These are phyloP conservation scores for Porphyridium purpureum DNA, from an alignment of 23 red algal genomes.

Conservation along the genomic window DNA sequence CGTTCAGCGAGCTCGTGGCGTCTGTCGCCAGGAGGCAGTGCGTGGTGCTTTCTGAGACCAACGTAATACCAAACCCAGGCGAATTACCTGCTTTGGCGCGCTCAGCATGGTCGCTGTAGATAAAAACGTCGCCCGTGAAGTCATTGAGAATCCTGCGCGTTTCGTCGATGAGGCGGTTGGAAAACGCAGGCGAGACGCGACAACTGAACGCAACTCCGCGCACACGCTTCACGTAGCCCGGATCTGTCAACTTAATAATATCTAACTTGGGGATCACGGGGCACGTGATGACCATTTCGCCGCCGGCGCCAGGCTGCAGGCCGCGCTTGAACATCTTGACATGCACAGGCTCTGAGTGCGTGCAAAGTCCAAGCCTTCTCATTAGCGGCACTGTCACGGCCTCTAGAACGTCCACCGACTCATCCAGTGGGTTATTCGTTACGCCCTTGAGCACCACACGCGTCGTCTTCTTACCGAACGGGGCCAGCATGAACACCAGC, in stretches of 20 bases:
- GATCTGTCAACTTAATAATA: conserved; percentile 38
- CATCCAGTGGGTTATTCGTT: conserved; percentile 23
- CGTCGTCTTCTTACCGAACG: conserved; percentile 37
- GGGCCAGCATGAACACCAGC: conserved; percentile 54
- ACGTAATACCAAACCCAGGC: conserved; percentile 25
- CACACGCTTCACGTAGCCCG: conserved; percentile 59
- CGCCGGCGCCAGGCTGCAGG: conserved; percentile 4
- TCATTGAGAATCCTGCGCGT: conserved; percentile 29
- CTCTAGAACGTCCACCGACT: conserved; percentile 29
- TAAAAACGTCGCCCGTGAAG: conserved; percentile 48
- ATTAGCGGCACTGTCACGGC: conserved; percentile 57
- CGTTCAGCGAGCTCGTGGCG: background rate
- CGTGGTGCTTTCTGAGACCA: conserved; percentile 57
- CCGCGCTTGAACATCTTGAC: conserved; percentile 27
- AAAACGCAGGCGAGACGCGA: conserved; percentile 20
- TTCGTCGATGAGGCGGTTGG: conserved; percentile 32
- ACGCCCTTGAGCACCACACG: conserved; percentile 38
- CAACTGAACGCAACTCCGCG: conserved; percentile 44
- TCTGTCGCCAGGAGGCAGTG: conserved; percentile 48
- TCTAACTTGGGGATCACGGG: conserved; percentile 24
- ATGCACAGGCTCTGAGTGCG: conserved; percentile 3
- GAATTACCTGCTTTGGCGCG: conserved; percentile 15
- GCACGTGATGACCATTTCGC: conserved; percentile 35
- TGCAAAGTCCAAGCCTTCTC: conserved; percentile 24
- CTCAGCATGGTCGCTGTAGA: conserved; percentile 40